These are phyloP conservation scores for Phaeophleospora eucalypticola DNA, from an alignment of 2,329 filamentous ascomycete species.

Conservation along the genomic window DNA sequence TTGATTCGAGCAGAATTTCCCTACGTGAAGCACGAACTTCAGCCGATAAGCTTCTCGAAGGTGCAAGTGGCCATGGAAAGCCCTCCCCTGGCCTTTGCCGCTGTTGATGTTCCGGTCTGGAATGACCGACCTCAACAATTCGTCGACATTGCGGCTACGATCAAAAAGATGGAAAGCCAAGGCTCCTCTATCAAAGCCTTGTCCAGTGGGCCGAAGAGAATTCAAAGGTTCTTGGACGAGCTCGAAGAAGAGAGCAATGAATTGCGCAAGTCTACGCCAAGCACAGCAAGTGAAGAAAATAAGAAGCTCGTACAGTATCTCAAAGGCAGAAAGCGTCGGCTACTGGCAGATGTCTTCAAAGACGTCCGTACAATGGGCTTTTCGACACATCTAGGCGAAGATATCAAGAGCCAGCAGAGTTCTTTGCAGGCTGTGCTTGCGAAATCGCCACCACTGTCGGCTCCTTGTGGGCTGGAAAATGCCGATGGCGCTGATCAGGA, in stretches of 20 bases:
- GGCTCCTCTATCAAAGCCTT: neutral
- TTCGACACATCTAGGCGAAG: conserved; percentile 72
- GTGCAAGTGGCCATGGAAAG: neutral
- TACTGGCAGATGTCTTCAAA: conserved; percentile 85
- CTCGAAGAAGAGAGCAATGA: conserved; percentile 65
- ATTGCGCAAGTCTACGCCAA: conserved; percentile 78
- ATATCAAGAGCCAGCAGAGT: conserved; percentile 68
- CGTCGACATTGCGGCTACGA: conserved; percentile 24
- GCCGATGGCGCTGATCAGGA: conserved; percentile 57
- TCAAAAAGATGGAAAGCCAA: neutral
- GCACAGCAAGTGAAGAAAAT: conserved; percentile 78
- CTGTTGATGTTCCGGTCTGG: neutral
- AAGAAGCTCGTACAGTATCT: conserved; percentile 80
- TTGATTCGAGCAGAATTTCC: conserved; percentile 41
- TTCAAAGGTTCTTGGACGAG: conserved; percentile 36
- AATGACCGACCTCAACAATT: conserved; percentile 11
- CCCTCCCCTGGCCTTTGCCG: neutral
- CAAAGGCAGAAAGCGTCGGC: conserved; percentile 81
- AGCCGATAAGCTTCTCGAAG: too few species aligned
- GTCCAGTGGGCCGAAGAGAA: conserved; percentile 5
- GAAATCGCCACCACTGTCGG: conserved; percentile 37
- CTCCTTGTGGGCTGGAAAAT: conserved; percentile 1
- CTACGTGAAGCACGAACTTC: neutral
- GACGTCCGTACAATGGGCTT: conserved; percentile 85
- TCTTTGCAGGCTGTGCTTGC: conserved; percentile 68